A percentile compares a stretch with the other conserved stretches of the same genome.
phyloP scores from a whole-genome alignment of 2,329 filamentous ascomycete species.

The Herpotrichia juniperi region DNA sequence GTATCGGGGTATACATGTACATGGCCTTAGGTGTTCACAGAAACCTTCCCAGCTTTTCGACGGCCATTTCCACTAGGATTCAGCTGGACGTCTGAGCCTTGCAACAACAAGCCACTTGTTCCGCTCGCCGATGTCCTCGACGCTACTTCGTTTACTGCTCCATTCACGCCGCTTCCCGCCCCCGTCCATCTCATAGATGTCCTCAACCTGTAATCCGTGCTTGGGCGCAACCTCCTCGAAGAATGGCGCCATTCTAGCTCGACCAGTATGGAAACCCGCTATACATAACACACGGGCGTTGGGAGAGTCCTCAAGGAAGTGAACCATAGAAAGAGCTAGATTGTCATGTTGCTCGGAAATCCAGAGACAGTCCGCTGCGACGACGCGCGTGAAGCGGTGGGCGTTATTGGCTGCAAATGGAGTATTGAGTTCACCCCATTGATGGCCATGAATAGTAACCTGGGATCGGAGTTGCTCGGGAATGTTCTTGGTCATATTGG shows the following conservation, averaged over 20 bases:
- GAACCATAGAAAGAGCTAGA: constrained; percentile 65
- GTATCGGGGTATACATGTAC: not conserved
- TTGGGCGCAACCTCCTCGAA: constrained; percentile 61
- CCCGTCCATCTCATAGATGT: constrained; percentile 72
- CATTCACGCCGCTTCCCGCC: constrained; percentile 68
- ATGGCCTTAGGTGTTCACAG: too few species aligned
- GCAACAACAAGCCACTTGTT: constrained; percentile 75
- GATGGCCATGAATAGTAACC: constrained; percentile 63
- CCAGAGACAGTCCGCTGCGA: constrained; percentile 78
- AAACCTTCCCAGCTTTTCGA: not conserved
- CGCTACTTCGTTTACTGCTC: constrained; percentile 61
- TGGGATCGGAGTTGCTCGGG: constrained; percentile 37
- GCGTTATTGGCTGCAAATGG: constrained; percentile 46
- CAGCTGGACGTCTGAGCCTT: constrained; percentile 30
- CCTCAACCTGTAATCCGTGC: constrained; percentile 63
- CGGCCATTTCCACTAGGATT: not conserved
- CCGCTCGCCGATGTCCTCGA: constrained; percentile 66
- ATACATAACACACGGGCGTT: constrained; percentile 67
- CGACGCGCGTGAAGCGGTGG: constrained; percentile 63
- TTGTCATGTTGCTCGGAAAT: constrained; percentile 76
- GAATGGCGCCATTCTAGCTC: constrained; percentile 69
- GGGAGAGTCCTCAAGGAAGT: constrained; percentile 60
- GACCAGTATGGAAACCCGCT: constrained; percentile 74
- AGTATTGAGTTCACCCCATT: constrained; percentile 64
- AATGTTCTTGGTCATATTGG: constrained; percentile 64